Evolutionary conservation across 345 rosid genomes (phyloP).

Genomic region (Linum lewisii): DNA sequence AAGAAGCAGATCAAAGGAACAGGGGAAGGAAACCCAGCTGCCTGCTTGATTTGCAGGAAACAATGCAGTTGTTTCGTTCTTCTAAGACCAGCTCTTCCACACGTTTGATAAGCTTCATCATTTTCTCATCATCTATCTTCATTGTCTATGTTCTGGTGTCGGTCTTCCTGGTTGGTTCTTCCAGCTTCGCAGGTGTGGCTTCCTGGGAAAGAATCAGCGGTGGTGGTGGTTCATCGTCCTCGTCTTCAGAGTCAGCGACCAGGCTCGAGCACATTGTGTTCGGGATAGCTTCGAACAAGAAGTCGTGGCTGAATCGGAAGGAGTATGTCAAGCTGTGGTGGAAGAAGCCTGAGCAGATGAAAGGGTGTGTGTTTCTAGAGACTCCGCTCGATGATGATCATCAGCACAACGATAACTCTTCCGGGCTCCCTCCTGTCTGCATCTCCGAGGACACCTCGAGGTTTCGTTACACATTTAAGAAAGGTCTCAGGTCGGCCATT

Average conservation of each 20-base stretch:
- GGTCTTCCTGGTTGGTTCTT: conserved; percentile 26
- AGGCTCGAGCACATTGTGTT: conserved; percentile 54
- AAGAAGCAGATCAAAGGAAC: too few relatives aligned
- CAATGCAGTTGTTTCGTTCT: conserved; percentile 27
- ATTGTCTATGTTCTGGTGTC: conserved; percentile 38
- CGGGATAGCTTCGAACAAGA: conserved; percentile 48
- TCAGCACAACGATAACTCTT: conserved; percentile 8
- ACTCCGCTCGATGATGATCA: conserved; percentile 9
- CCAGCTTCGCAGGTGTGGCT: conserved; percentile 19
- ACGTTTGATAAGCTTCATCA: conserved; percentile 28
- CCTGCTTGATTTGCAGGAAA: too few relatives aligned
- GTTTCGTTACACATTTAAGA: conserved; percentile 50
- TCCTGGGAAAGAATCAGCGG: conserved; percentile 14
- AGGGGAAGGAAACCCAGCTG: background rate
- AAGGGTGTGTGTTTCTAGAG: conserved; percentile 74
- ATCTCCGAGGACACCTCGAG: conserved; percentile 61
- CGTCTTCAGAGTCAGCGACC: conserved; percentile 15
- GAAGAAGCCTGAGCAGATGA: conserved; percentile 36
- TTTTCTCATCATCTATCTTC: conserved; percentile 31
- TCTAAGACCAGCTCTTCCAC: conserved; percentile 28
- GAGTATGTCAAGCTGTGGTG: conserved; percentile 74
- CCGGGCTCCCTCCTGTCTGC: conserved; percentile 59
- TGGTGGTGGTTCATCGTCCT: background rate
- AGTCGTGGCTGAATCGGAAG: conserved; percentile 45
- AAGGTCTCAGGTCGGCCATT: conserved; percentile 61